Evolutionary conservation across 495 filamentous ascomycete species (phyloP), one percentile per base, ranked within the genome.

Genomic region (Aspergillus saccharolyticus): DNA sequence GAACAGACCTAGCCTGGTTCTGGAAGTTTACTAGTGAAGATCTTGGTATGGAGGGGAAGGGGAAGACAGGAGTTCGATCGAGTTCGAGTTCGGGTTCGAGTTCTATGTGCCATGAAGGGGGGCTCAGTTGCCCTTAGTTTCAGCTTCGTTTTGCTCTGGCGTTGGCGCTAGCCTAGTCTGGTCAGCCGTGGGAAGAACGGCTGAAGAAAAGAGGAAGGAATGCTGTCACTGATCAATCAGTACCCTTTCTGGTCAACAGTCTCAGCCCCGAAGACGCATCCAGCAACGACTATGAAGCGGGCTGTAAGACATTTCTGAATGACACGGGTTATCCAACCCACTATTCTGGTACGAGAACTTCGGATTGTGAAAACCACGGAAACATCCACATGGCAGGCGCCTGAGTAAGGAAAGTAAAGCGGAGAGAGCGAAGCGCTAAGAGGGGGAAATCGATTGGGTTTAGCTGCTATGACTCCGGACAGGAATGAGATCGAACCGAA

Each of bases 21-120:
- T 63, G 61, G 61, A 60, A 63, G 56, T 56, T 54, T 56, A 54
- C 57, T 55, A 20, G 45, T 54, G 45, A 43, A 18, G 56, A 62
- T 21, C 47, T 56, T 20, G 25, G 25, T 20, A 46, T 44, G 43
- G 17, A 52, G 22, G 28, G 55, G 47, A n/a, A n/a, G n/a, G n/a
- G n/a, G 25, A 30, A 30, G 10, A 10, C 10, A 10, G 10, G 25
- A 30, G 25, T 30, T 30, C 25, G 25, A 30, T 30, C 25, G 25
- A 30, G 25, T 30, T 30, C 25, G 4, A 30, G 25, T 30, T 30
- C 25, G 4, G 10, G 25, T 30, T 30, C 25, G 4, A 30, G 25
- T 30, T 30, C 25, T 30, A 10, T 4, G 10, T 30, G n/a, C n/a
- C n/a, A n/a, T 30, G 25, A 30, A 4, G 25, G 25, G 25, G 4